phyloP scores from a whole-genome alignment of 805 yeast species.

The Wickerhamiella vanderwaltii region DNA sequence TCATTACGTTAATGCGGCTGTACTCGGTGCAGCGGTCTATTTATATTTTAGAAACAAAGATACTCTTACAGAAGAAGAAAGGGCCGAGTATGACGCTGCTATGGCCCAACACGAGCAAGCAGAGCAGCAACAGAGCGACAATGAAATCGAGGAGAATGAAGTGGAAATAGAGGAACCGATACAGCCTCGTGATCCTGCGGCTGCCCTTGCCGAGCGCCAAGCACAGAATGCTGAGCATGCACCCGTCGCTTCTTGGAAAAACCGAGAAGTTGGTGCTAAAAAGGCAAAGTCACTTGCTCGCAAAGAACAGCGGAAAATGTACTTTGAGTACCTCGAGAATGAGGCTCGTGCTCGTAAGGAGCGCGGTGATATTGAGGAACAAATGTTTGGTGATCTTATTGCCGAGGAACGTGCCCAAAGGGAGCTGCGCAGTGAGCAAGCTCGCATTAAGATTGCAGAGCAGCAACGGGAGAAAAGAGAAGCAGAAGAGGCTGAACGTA shows the following conservation, averaged over 20 bases:
- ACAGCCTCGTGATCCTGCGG: slow-evolving; percentile 14
- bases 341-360: slow-evolving; percentile 22
- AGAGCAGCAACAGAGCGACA: neutral
- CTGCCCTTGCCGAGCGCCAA: slow-evolving; percentile 13
- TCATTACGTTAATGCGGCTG: slow-evolving; percentile 5
- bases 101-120: slow-evolving; percentile 4
- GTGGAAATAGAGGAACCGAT: slow-evolving; percentile 14
- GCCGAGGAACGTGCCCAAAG: slow-evolving; percentile 24
- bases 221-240: slow-evolving; percentile 13
- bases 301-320: slow-evolving; percentile 26
- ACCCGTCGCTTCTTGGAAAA: slow-evolving; percentile 21
- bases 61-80: slow-evolving; percentile 4
- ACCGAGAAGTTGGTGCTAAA: slow-evolving; percentile 25
- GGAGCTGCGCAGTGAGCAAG: slow-evolving; percentile 16
- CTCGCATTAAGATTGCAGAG: slow-evolving; percentile 15
- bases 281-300: slow-evolving; percentile 27
- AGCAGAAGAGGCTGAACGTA: slow-evolving; percentile 18
- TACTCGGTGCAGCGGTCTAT: slow-evolving; percentile 1
- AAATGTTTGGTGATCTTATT: slow-evolving; percentile 25
- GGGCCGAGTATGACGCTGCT: slow-evolving; percentile 6
- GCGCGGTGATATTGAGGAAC: slow-evolving; percentile 20
- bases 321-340: slow-evolving; percentile 26
- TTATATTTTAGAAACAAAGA: neutral
- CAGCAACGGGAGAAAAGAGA: slow-evolving; percentile 18
- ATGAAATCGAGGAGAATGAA: slow-evolving; percentile 14